Conservation (phyloP, 2,329 filamentous ascomycete genomes). For the Ceratocystis variospora region DNA sequence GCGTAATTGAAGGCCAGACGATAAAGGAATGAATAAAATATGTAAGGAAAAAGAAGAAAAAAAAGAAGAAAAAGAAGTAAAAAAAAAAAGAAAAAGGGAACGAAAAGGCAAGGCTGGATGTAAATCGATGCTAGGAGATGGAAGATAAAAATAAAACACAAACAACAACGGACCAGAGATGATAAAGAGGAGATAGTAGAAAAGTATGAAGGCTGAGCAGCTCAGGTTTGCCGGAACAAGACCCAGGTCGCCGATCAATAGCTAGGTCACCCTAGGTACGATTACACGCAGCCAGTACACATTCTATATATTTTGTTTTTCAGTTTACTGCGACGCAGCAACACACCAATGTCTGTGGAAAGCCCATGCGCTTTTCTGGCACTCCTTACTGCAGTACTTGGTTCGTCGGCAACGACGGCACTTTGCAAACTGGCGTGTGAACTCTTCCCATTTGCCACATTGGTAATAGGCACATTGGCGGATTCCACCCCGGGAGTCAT, state of each 20-base stretch:
- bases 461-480: slow-evolving; percentile 96
- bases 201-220: not conserved
- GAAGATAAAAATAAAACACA: not conserved
- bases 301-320: not conserved
- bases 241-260: not conserved
- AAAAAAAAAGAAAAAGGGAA: slow-evolving; percentile 6
- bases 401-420: slow-evolving; percentile 90
- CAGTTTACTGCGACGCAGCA: slow-evolving; percentile 44
- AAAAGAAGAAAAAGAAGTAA: slow-evolving; percentile 13
- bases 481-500: slow-evolving; percentile 86
- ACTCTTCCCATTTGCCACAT: slow-evolving; percentile 97
- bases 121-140: not conserved
- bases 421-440: slow-evolving; percentile 91
- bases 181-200: not conserved
- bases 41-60: slow-evolving; percentile 12
- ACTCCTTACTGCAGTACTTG: slow-evolving; percentile 99
- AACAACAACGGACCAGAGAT: not conserved
- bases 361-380: slow-evolving; percentile 97
- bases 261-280: not conserved
- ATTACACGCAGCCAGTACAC: not conserved
- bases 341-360: slow-evolving; percentile 98
- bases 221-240: too few species aligned
- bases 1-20: slow-evolving; percentile 9
- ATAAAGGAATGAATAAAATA: slow-evolving; percentile 15
- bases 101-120: not conserved